Conservation (phyloP, 495 filamentous ascomycete species). For the Sporormia fimetaria region DNA sequence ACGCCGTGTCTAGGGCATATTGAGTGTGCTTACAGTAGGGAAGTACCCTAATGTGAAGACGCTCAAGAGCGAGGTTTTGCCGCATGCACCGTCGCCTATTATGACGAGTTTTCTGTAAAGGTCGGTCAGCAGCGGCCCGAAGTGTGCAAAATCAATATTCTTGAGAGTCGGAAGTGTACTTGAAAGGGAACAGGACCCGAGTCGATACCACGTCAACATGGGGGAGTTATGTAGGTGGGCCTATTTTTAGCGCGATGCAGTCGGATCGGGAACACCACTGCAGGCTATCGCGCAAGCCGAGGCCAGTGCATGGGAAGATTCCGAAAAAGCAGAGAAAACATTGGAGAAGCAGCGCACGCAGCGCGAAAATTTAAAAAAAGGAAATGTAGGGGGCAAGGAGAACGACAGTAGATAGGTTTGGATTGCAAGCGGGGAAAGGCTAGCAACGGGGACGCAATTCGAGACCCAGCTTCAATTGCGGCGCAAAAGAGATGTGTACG, state of each 20-base stretch:
- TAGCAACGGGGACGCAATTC: no score
- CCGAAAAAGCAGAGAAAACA: neutral
- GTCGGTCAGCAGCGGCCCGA: neutral
- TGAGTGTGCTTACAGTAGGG: constrained; percentile 66
- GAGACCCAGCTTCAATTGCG: no score
- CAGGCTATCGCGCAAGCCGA: constrained; percentile 22
- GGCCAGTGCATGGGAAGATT: constrained; percentile 5
- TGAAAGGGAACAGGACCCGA: constrained; percentile 9
- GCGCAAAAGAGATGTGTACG: constrained; percentile 2
- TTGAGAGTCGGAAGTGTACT: neutral
- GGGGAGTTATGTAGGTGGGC: constrained; percentile 15
- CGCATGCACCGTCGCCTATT: constrained; percentile 96
- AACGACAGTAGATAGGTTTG: neutral
- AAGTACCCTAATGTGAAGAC: constrained; percentile 98
- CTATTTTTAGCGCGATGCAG: constrained; percentile 24
- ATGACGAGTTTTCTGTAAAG: constrained; percentile 85
- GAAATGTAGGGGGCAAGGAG: neutral
- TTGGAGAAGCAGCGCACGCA: constrained; percentile 1
- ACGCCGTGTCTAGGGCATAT: constrained; percentile 8
- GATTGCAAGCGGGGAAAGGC: neutral
- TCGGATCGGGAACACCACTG: constrained; percentile 28
- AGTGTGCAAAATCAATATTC: neutral
- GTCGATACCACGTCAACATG: constrained; percentile 22
- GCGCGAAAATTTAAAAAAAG: neutral
- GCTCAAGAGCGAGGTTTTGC: constrained; percentile 93